phyloP scores from a whole-genome alignment of 768 basidiomycete species.

The Strobilomyces dryophilus region DNA sequence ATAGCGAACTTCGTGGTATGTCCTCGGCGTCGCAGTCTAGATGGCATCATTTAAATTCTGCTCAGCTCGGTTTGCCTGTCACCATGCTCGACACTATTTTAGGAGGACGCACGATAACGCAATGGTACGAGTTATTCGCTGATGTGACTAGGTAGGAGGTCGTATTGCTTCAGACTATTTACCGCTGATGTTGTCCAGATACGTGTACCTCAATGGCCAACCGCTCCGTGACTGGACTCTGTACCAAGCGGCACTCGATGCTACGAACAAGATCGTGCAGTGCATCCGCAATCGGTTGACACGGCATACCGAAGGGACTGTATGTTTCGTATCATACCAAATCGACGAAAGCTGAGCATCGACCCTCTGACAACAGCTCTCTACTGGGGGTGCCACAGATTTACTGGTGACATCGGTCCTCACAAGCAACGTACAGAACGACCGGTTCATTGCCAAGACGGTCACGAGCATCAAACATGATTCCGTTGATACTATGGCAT shows the following conservation, averaged over 20 bases:
- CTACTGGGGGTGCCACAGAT: conserved; percentile 22
- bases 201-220: conserved; percentile 33
- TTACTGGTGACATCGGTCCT: conserved; percentile 16
- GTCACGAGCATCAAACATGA: conserved; percentile 2
- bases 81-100: conserved; percentile 32
- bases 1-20: conserved; percentile 54
- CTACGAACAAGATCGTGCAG: conserved; percentile 23
- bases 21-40: background rate
- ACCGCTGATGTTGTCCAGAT: conserved; percentile 25
- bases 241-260: conserved; percentile 23
- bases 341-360: background rate
- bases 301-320: conserved; percentile 16
- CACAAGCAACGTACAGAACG: conserved; percentile 23
- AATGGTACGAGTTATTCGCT: conserved; percentile 48
- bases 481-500: conserved; percentile 37
- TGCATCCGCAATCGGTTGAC: conserved; percentile 23
- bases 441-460: conserved; percentile 15
- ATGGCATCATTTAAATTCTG: background rate
- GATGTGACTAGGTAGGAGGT: conserved; percentile 35
- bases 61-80: conserved; percentile 30
- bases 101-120: conserved; percentile 38
- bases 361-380: conserved; percentile 1
- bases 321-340: conserved; percentile 6
- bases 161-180: background rate
- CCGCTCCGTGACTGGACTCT: conserved; percentile 32